Conservation (phyloP, 2,329 filamentous ascomycete genomes). For the Acarospora socialis region DNA sequence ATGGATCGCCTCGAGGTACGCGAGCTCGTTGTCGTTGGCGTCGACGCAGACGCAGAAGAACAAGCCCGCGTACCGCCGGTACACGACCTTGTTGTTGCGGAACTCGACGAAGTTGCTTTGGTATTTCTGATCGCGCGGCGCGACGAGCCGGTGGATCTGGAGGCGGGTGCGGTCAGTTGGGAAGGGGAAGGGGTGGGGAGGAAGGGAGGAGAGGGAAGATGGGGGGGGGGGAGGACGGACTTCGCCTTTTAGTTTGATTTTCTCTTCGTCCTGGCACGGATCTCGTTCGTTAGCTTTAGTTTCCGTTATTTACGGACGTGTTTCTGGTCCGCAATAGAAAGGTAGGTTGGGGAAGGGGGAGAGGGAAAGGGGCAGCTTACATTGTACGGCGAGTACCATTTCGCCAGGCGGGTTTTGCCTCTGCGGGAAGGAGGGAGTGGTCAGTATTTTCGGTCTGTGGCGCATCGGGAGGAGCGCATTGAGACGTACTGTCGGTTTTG, state of each 20-base stretch:
- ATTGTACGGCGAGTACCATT: conserved; percentile 97
- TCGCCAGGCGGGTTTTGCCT: conserved; percentile 94
- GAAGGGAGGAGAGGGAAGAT: conserved; percentile 6
- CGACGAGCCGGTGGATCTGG: conserved; percentile 89
- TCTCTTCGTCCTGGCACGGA: conserved; percentile 65
- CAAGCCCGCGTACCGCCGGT: conserved; percentile 89
- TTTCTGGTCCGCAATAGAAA: background rate
- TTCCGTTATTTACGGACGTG: too few species aligned
- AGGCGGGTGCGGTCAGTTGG: background rate
- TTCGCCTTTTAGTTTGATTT: conserved; percentile 98
- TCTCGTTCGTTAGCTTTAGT: conserved; percentile 16
- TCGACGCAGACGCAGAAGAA: conserved; percentile 99
- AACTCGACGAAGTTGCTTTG: conserved; percentile 98
- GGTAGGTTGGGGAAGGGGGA: conserved; percentile 9
- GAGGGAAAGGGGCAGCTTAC: too few species aligned
- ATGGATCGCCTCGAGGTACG: conserved; percentile 93
- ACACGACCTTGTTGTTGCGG: conserved; percentile 81
- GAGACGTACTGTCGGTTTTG: conserved; percentile 66
- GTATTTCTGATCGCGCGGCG: conserved; percentile 96
- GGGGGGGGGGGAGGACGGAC: conserved; percentile 31
- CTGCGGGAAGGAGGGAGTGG: conserved; percentile 32
- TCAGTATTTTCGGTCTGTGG: background rate
- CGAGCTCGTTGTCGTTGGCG: conserved; percentile 96
- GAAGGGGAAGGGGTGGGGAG: conserved; percentile 2
- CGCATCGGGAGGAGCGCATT: conserved; percentile 2